Percentiles rank a stretch among this genome's conserved stretches.
These are phyloP conservation scores for Anaeromyces robustus DNA, from an alignment of 192 early-diverging fungal genomes.

Conservation along the genomic window DNA sequence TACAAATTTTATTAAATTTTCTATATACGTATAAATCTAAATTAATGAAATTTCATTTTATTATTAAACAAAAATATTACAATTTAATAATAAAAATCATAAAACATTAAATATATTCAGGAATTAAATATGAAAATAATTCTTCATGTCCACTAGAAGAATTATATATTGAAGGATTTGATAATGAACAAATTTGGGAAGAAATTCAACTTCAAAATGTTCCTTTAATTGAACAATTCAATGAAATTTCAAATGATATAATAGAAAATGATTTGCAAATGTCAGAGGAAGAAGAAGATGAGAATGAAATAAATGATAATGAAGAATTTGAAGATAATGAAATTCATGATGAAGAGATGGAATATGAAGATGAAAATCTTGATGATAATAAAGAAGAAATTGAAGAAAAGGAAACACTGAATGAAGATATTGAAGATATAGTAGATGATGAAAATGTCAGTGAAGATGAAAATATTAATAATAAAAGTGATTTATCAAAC, in stretches of 20 bases:
- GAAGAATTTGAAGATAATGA: conserved; percentile 16
- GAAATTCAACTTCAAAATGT: conserved; percentile 74
- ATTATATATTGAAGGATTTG: conserved; percentile 53
- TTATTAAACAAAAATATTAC: too few species aligned
- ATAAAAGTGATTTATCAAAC: neutral
- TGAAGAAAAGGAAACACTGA: conserved; percentile 23
- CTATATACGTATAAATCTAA: too few species aligned
- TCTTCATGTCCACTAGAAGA: conserved; percentile 26
- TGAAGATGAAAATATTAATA: conserved; percentile 8
- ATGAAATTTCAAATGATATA: neutral
- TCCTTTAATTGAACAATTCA: conserved; percentile 51
- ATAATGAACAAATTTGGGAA: conserved; percentile 85
- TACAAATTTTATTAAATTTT: too few species aligned
- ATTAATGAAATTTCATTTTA: too few species aligned
- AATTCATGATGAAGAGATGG: conserved; percentile 10
- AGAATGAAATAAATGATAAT: conserved; percentile 15
- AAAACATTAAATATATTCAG: neutral
- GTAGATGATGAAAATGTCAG: neutral
- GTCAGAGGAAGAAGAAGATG: conserved; percentile 16
- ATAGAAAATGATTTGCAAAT: conserved; percentile 9
- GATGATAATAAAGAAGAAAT: conserved; percentile 48
- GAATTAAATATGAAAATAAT: neutral
- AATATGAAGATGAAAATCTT: conserved; percentile 35
- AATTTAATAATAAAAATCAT: too few species aligned
- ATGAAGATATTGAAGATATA: neutral